Evolutionary conservation across 1,284 basidiomycete species (phyloP).

Genomic region (Cronartium quercuum): DNA sequence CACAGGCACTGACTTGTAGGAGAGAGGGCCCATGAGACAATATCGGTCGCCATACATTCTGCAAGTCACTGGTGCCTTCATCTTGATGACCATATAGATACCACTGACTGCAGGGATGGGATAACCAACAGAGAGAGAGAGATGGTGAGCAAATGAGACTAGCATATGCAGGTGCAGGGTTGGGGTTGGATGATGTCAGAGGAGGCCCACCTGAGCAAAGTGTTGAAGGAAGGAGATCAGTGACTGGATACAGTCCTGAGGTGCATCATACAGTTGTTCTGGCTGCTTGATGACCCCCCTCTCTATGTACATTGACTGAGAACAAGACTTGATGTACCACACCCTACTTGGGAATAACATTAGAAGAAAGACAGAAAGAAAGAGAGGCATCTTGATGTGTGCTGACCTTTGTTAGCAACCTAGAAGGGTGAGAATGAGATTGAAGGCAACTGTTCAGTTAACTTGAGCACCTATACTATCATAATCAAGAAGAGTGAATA

Average conservation of each 20-base stretch:
- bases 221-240: neutral
- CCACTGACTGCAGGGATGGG: slow-evolving; percentile 64
- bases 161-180: neutral
- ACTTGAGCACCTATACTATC: no score
- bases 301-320: neutral
- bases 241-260: neutral
- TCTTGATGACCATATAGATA: slow-evolving; percentile 99
- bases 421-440: neutral
- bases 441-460: no score
- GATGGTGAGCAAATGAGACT: neutral
- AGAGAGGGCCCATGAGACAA: slow-evolving; percentile 85
- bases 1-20: slow-evolving; percentile 96
- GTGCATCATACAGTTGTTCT: no score
- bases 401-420: slow-evolving; percentile 39
- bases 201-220: neutral
- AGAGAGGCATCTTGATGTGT: neutral
- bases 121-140: neutral
- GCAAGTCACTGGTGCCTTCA: slow-evolving; percentile 95
- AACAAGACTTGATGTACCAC: neutral
- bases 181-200: neutral
- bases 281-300: no score
- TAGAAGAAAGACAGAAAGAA: neutral
- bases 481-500: no score
- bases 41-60: slow-evolving; percentile 73
- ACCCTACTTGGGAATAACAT: neutral